These are phyloP conservation scores for Termitomyces sp. DNA, from an alignment of 768 basidiomycete species.

Conservation along the genomic window DNA sequence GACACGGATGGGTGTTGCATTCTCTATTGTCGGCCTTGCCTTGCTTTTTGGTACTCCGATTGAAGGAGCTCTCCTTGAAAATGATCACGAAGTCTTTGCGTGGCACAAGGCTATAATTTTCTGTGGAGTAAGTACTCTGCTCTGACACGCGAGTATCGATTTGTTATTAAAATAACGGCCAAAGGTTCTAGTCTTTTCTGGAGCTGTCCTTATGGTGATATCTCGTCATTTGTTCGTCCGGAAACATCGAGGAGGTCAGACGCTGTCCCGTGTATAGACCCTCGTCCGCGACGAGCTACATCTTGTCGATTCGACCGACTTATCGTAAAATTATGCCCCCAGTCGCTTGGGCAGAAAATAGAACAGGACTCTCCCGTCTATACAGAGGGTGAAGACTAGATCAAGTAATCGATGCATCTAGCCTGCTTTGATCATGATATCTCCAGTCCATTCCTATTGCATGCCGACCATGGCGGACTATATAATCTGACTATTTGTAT, in stretches of 20 bases:
- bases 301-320: background rate
- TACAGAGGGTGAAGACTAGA: background rate
- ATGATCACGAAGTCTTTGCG: conserved; percentile 15
- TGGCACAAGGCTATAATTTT: conserved; percentile 39
- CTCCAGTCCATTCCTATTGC: background rate
- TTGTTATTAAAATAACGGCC: background rate
- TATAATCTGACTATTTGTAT: background rate
- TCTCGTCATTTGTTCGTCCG: conserved; percentile 16
- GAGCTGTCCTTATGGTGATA: conserved; percentile 13
- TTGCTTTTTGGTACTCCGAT: conserved; percentile 46
- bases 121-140: conserved; percentile 29
- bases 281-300: background rate
- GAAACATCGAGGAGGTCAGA: conserved; percentile 4
- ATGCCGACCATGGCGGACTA: background rate
- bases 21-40: conserved; percentile 40
- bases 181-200: conserved; percentile 16
- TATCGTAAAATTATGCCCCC: background rate
- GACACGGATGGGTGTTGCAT: conserved; percentile 44
- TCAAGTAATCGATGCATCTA: background rate
- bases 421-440: background rate
- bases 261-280: conserved; percentile 6
- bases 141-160: background rate
- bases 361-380: background rate
- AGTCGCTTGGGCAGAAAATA: background rate
- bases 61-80: conserved; percentile 38